These are phyloP conservation scores for Phytophthora sansomeana DNA, from an alignment of 352 stramenopile genomes.

Conservation along the genomic window DNA sequence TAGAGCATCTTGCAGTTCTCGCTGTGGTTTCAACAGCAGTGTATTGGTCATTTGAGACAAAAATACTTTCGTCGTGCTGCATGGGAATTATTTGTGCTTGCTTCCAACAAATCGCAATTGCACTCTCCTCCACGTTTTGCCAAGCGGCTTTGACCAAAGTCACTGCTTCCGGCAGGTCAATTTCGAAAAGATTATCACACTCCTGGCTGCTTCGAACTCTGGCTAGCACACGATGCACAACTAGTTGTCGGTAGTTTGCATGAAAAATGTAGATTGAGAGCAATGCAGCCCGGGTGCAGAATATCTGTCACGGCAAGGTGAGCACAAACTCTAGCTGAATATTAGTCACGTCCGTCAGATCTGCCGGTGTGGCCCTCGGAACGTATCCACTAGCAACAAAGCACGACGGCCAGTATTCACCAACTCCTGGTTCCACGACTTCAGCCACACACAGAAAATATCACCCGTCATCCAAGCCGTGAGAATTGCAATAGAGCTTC, in stretches of 20 bases:
- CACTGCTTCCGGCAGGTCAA: not conserved
- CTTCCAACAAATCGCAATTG: not conserved
- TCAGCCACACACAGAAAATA: slow-evolving; percentile 16
- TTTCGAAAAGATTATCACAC: slow-evolving; percentile 5
- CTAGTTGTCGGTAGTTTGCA: not conserved
- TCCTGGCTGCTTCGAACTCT: not conserved
- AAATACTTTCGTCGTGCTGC: not conserved
- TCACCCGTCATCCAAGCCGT: slow-evolving; percentile 19
- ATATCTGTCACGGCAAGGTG: slow-evolving; percentile 6
- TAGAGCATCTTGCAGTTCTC: slow-evolving; percentile 4
- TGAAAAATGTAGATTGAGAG: slow-evolving; percentile 2
- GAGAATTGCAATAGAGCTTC: slow-evolving; percentile 6
- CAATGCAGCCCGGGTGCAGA: slow-evolving; percentile 13
- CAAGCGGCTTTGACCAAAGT: not conserved
- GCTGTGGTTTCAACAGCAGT: not conserved
- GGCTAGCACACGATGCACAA: not conserved
- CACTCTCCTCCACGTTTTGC: not conserved
- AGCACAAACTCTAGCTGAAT: slow-evolving; percentile 25
- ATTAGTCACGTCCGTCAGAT: slow-evolving; percentile 9
- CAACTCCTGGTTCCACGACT: slow-evolving; percentile 17
- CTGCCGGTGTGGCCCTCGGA: slow-evolving; percentile 12
- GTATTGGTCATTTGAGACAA: not conserved
- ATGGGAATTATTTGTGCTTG: slow-evolving; percentile 1
- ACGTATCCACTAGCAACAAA: slow-evolving; percentile 18
- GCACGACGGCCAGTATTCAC: slow-evolving; percentile 3